Evolutionary conservation across 192 early-diverging fungal genomes (phyloP), one percentile per base, ranked within the genome.

Genomic region (Cetraspora pellucida): DNA sequence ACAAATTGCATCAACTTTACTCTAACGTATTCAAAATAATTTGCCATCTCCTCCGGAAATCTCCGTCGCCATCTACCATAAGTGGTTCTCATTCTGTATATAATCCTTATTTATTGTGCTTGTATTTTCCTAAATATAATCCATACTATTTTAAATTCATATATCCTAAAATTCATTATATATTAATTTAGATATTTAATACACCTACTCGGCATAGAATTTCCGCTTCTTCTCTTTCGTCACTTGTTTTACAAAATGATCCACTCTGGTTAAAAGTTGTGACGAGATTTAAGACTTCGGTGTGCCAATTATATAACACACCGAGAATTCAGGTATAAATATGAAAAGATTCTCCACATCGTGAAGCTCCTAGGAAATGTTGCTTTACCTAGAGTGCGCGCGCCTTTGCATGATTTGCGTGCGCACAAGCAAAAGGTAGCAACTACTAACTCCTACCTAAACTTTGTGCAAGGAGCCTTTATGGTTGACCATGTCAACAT

Each of bases 321-420:
- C 87, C 87, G 63, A 81, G 87, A 30, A 86, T 88, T 43, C 87
- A 88, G 81, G 87, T 88, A 85, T 61, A 31, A 45, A 30, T 67
- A 58, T 23, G 10, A 73, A 47, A 61, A 28, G 21, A 44, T 66
- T 60, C 13, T 61, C 52, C 23, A n/a, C 30, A 13, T 67, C 25
- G 27, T 16, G 25, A 61, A 61, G 5, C 21, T 31, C 49, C 37
- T 65, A 31, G 31, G 37, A 65, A 43, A 43, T 45, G 63, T 65
- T 65, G 37, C 63, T 65, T 44, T 16, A 65, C 63, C 63, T 45
- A 65, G 37, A 65, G 27, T 65, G 63, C n/a, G 59, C 27, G 14
- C 23, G 58, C 59, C 27, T 25, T 59, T 61, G 2, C 13, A 61
- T 16, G 27, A 14, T 28, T 30, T 61, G 59, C 27, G 59, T 61